These are phyloP conservation scores for Cudoniella acicularis DNA, from an alignment of 495 filamentous ascomycete genomes.

Conservation along the genomic window DNA sequence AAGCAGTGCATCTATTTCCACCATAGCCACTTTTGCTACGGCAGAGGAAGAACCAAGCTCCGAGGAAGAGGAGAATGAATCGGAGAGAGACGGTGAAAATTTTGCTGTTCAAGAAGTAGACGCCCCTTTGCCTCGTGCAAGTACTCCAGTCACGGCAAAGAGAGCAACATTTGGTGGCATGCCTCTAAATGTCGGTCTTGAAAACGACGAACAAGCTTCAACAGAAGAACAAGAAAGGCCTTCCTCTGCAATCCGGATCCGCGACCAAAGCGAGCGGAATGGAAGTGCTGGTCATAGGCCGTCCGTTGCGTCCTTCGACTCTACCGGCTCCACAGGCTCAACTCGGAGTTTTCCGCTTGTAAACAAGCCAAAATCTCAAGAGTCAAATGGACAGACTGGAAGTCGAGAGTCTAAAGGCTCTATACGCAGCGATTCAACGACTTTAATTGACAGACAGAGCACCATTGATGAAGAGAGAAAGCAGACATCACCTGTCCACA, in stretches of 20 bases:
- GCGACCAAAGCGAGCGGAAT: conserved; percentile 8
- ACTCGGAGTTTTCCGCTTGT: conserved; percentile 51
- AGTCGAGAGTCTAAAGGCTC: conserved; percentile 35
- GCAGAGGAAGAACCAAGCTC: conserved; percentile 59
- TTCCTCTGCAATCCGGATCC: conserved; percentile 8
- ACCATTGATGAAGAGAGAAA: conserved; percentile 7
- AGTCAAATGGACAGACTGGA: conserved; percentile 22
- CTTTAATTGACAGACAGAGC: conserved; percentile 25
- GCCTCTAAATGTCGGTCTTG: conserved; percentile 18
- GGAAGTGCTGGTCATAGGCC: conserved; percentile 33
- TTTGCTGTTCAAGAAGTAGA: conserved; percentile 26
- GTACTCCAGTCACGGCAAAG: conserved; percentile 30
- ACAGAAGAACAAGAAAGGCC: conserved; percentile 11
- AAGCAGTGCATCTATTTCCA: conserved; percentile 70
- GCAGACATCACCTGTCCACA: conserved; percentile 39
- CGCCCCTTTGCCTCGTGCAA: conserved; percentile 37
- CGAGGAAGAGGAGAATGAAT: conserved; percentile 34
- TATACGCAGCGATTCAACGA: conserved; percentile 30
- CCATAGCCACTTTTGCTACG: conserved; percentile 78
- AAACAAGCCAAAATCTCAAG: conserved; percentile 42
- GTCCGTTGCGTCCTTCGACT: conserved; percentile 44
- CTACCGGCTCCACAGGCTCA: conserved; percentile 33
- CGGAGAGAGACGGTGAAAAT: conserved; percentile 30
- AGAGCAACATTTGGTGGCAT: conserved; percentile 20
- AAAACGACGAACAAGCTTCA: conserved; percentile 15